Base-by-base conservation (phyloP, 805 yeast genomes). In the Suhomyces emberorum region DNA sequence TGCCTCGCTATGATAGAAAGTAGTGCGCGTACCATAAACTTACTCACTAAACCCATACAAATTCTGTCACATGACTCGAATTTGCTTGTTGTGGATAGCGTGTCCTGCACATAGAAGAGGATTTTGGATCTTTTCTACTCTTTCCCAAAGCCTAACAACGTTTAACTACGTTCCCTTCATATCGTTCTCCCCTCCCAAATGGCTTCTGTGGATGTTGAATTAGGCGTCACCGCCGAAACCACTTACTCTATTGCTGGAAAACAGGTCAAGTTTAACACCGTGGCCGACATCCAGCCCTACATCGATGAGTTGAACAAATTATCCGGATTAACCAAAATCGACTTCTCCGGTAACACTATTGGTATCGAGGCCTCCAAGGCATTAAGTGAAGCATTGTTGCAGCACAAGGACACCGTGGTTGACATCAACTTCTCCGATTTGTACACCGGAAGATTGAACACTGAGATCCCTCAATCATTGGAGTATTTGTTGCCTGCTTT, bases 401-500 rank as follows among this genome's bases (percentile, higher is more conserved):
- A 63, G 24, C 69, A 63, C 45, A 55, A 59, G 42, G 69, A 67
- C 34, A 68, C 77, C 39, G 65, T 79, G 51, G 74, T 69, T 43
- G 89, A 82, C 49, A 77, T 88, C 41, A 79, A 91, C 59, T 79
- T 93, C 48, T 89, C 95, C 34, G 99, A 93, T 61, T 74, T 93
- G 45, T 93, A 87, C 68, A 93, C 98, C 18, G 95, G 98, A 9
- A 77, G 99, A 57, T 76, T 91, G 47, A 88, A 88, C 51, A 89
- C 89, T 40, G 99, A 93, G 64, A 95, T 93, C 44, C 98, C 97
- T 15, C 76, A 79, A 46, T 79, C 95, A 4, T 73, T 93, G 57
- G 77, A 76, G 40, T 69, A 72, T 47, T 69, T 93, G 44, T 76
- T 89, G 44, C 84, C 88, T 15, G 83, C 85, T 2, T 70, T 93